Evolutionary conservation across 1,284 basidiomycete species (phyloP).

Genomic region (Ustilago trichophora): DNA sequence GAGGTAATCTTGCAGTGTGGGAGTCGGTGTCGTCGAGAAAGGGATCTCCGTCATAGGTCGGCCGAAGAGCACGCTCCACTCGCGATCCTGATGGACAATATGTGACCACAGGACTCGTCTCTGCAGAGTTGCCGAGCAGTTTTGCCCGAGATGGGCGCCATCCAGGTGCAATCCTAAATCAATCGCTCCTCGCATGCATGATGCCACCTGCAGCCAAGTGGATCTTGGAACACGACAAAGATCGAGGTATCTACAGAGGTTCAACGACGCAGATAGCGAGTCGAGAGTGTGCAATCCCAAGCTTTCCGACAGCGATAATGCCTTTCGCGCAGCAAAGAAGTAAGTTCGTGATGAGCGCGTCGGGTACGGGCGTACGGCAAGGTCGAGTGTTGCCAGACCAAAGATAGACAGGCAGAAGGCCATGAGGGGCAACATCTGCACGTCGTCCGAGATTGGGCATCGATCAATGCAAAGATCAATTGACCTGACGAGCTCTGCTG

Average conservation of each 20-base stretch:
- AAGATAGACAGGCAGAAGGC: conserved; percentile 38
- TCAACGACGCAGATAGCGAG: conserved; percentile 36
- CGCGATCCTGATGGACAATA: conserved; percentile 39
- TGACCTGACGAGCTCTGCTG: conserved; percentile 16
- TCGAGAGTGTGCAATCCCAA: conserved; percentile 40
- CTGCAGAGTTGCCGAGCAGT: conserved; percentile 25
- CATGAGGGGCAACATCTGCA: conserved; percentile 42
- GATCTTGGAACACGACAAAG: conserved; percentile 38
- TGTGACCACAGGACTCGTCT: conserved; percentile 40
- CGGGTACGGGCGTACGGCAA: conserved; percentile 37
- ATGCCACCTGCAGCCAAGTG: conserved; percentile 40
- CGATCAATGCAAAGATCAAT: conserved; percentile 29
- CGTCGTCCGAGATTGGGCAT: conserved; percentile 28
- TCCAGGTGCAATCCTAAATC: conserved; percentile 36
- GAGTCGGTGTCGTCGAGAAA: conserved; percentile 24
- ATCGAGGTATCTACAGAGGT: conserved; percentile 39
- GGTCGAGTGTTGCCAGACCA: conserved; percentile 25
- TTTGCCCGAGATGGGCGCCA: conserved; percentile 32
- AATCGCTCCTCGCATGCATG: conserved; percentile 41
- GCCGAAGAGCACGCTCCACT: conserved; percentile 42
- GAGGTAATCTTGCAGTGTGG: conserved; percentile 31
- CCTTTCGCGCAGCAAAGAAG: conserved; percentile 42
- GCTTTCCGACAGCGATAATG: conserved; percentile 35
- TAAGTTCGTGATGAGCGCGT: conserved; percentile 34
- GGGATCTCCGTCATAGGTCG: conserved; percentile 44